Conservation (phyloP, 257 asterid species). For the Anisodus tanguticus region DNA sequence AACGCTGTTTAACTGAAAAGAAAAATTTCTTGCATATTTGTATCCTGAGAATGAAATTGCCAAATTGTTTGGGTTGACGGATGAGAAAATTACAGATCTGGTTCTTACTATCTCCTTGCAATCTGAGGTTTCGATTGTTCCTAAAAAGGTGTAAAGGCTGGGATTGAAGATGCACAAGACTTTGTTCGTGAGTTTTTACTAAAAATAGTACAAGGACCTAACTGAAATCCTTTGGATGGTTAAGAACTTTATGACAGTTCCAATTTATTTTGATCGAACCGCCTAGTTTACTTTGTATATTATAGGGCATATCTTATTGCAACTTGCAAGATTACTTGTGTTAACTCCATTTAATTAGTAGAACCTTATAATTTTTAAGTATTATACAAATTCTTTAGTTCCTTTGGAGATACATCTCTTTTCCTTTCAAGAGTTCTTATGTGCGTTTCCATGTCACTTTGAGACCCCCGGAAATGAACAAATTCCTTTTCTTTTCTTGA, state of each 20-base stretch:
- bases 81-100: neutral
- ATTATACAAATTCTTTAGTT: no score
- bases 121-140: neutral
- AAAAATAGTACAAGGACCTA: neutral
- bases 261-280: neutral
- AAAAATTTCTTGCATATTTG: neutral
- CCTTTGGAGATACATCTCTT: neutral
- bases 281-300: neutral
- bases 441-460: neutral
- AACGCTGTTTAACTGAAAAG: neutral
- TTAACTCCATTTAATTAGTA: neutral
- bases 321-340: no score
- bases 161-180: neutral
- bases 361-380: neutral
- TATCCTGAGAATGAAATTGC: neutral
- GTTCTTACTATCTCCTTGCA: neutral
- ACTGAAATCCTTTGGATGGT: neutral
- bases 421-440: neutral
- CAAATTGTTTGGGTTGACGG: slow-evolving; percentile 11
- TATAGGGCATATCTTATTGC: no score
- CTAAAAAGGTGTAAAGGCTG: no score
- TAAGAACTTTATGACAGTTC: neutral
- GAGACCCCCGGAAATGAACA: neutral
- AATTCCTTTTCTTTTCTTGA: neutral
- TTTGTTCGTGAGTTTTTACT: neutral